phyloP scores from a whole-genome alignment of 768 basidiomycete genomes.

The Cystobasidium onofrii region DNA sequence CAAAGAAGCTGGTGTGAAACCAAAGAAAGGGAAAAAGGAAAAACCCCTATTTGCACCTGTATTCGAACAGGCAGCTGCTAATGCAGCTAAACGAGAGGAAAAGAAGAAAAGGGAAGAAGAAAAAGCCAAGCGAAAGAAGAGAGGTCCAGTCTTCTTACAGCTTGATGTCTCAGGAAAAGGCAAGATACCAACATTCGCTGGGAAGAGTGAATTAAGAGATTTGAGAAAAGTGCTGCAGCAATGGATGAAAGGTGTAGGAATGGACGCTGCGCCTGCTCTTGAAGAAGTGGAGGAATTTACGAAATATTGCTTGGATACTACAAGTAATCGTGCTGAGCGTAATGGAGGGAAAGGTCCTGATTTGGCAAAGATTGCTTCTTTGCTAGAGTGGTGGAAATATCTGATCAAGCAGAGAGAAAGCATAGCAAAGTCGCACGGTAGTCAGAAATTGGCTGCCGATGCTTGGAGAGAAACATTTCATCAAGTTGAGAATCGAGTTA shows the following conservation, averaged over 20 bases:
- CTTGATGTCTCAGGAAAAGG: neutral
- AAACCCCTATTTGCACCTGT: conserved; percentile 19
- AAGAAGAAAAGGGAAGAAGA: neutral
- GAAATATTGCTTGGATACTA: conserved; percentile 26
- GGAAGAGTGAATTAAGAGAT: conserved; percentile 4
- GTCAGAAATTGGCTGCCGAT: conserved; percentile 4
- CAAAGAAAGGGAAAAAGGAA: conserved; percentile 22
- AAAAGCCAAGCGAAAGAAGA: neutral
- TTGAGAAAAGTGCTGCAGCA: conserved; percentile 4
- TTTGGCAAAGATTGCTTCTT: conserved; percentile 4
- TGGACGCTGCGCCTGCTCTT: conserved; percentile 27
- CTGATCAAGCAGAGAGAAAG: conserved; percentile 13
- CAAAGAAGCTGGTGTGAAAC: neutral
- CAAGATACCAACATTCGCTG: conserved; percentile 12
- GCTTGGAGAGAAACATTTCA: conserved; percentile 12
- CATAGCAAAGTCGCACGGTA: neutral
- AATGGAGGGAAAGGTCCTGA: conserved; percentile 26
- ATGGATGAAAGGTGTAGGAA: conserved; percentile 25
- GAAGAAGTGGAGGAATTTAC: conserved; percentile 27
- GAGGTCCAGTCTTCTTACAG: neutral
- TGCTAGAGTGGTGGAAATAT: conserved; percentile 34
- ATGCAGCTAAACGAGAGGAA: conserved; percentile 23
- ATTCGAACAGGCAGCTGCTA: conserved; percentile 20
- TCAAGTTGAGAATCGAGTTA: neutral
- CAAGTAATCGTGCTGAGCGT: neutral